Evolutionary conservation across 1,284 basidiomycete genomes (phyloP).

Genomic region (Cryptococcus jaspeensis): DNA sequence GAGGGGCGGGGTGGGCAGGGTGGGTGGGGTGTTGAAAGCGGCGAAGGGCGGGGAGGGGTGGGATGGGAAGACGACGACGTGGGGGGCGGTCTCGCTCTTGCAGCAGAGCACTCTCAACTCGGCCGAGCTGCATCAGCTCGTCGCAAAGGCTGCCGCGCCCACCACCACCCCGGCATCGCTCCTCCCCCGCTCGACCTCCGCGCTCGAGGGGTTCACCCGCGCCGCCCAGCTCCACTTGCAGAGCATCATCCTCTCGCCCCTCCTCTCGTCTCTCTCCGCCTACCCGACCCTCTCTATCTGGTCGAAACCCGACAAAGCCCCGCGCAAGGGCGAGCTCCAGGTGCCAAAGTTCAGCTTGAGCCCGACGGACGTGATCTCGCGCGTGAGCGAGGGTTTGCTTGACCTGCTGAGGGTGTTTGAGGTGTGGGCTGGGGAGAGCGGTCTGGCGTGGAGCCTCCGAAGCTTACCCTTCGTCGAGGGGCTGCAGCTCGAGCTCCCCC

Average conservation of each 20-base stretch:
- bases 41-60: constrained; percentile 47
- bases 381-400: constrained; percentile 85
- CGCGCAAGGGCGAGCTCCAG: constrained; percentile 59
- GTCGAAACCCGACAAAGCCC: constrained; percentile 54
- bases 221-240: constrained; percentile 75
- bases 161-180: constrained; percentile 11
- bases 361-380: constrained; percentile 82
- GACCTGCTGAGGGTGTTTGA: constrained; percentile 93
- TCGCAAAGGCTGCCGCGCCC: not conserved
- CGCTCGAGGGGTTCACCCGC: constrained; percentile 66
- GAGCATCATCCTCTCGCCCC: constrained; percentile 76
- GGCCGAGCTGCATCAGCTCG: constrained; percentile 62
- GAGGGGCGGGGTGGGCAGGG: not conserved
- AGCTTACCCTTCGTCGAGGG: constrained; percentile 66
- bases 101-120: constrained; percentile 80
- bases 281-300: constrained; percentile 73
- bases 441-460: constrained; percentile 81
- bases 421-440: constrained; percentile 87
- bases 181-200: constrained; percentile 52
- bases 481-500: constrained; percentile 59
- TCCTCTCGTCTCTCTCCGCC: constrained; percentile 68
- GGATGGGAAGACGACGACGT: constrained; percentile 62
- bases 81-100: constrained; percentile 69
- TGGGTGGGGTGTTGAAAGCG: constrained; percentile 4
- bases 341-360: constrained; percentile 93